Percentiles rank a stretch among this genome's conserved stretches.
Conservation (phyloP, 83 land plant species). For the Picea engelmannii region DNA sequence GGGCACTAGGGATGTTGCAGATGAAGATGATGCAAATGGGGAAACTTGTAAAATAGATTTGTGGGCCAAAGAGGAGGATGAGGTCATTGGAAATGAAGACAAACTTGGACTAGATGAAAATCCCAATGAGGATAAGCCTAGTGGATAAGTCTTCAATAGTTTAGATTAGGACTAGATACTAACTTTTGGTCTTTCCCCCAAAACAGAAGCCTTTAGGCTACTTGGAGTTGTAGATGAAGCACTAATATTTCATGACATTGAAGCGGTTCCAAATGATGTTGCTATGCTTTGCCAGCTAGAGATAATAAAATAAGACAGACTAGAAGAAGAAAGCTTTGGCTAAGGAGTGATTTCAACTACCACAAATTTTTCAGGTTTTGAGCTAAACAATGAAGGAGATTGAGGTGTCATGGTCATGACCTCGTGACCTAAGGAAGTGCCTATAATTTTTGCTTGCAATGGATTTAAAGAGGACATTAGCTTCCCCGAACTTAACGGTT, state of each 20-base stretch:
- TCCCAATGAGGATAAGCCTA: no score
- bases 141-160: background rate
- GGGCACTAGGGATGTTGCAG: background rate
- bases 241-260: background rate
- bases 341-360: background rate
- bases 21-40: no score
- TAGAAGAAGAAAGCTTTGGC: background rate
- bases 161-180: background rate
- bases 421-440: background rate
- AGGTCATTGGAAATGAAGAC: background rate
- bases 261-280: background rate
- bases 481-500: background rate
- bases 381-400: background rate
- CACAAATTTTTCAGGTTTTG: background rate
- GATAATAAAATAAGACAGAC: background rate
- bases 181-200: background rate
- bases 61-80: no score
- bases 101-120: no score
- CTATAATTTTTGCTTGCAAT: no score
- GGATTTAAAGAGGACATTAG: background rate
- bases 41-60: no score
- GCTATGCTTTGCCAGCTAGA: background rate
- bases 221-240: background rate
- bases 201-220: background rate
- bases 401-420: background rate